Conservation (phyloP, 805 yeast genomes). For the Lachancea cidri region DNA sequence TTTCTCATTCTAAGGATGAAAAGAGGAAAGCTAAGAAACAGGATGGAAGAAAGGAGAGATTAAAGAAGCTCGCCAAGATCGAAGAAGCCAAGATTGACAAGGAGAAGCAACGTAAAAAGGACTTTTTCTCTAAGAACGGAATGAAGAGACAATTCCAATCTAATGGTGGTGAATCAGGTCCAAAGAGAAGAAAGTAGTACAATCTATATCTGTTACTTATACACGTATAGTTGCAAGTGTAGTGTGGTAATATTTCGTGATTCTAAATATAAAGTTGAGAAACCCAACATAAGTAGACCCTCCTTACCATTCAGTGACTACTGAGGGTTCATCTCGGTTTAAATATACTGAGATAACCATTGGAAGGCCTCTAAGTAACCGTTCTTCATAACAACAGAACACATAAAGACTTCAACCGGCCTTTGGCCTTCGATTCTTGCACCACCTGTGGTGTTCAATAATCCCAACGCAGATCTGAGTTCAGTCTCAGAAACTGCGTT, state of each 20-base stretch:
- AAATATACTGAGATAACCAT: conserved; percentile 96
- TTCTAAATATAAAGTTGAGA: background rate
- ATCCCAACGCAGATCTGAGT: conserved; percentile 82
- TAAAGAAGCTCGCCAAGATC: conserved; percentile 69
- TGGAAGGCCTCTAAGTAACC: conserved; percentile 98
- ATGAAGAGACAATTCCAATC: conserved; percentile 48
- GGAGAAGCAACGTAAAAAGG: conserved; percentile 82
- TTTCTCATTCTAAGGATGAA: conserved; percentile 79
- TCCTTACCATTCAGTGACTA: background rate
- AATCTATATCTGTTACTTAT: no score
- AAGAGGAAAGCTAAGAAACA: conserved; percentile 68
- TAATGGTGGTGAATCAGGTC: conserved; percentile 26
- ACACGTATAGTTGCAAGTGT: no score
- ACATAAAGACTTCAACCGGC: conserved; percentile 96
- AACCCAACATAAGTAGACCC: background rate
- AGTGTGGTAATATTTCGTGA: background rate
- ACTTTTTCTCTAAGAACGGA: conserved; percentile 68
- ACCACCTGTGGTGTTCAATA: conserved; percentile 88
- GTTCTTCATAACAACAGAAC: conserved; percentile 96
- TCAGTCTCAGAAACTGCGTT: conserved; percentile 94
- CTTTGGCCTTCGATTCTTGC: conserved; percentile 64
- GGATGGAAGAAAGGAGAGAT: conserved; percentile 67
- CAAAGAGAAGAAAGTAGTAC: conserved; percentile 21
- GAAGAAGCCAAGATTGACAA: conserved; percentile 68
- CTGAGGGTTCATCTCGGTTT: conserved; percentile 16